Base-by-base conservation (phyloP, 495 filamentous ascomycete genomes). In the Aspergillus ostianus region DNA sequence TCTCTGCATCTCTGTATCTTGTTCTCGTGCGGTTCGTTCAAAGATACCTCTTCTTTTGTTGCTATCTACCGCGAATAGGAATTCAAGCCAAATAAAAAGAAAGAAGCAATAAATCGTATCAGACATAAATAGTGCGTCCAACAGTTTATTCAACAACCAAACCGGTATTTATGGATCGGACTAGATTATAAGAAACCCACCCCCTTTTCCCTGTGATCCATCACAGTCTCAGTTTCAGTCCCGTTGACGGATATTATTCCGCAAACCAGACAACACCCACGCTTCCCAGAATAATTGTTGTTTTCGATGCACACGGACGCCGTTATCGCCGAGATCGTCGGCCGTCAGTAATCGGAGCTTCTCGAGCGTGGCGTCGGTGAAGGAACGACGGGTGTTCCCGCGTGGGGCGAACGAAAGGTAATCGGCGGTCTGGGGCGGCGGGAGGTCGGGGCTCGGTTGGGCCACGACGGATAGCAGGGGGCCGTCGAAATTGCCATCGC, bases 281-380 rank as follows among this genome's bases (percentile, higher is more conserved):
- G 80, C 77, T 70, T 88, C 83, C 87, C 87, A 90, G 55, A 82
- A 67, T 57, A 81, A 79, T 51, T 81, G 74, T 63, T 87, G 81
- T 4, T 73, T 64, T 47, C 79, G 75, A n/a, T 63, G 71, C 2
- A 88, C 85, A 45, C 59, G 55, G 0, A 73, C 51, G 0, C 85
- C 86, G 60, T 87, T 78, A 60, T 90, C 87, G 5, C 79, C 81
- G 13, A 90, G 65, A 7, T 84, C 78, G 23, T 84, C 80, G 3
- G 69, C 73, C 17, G 68, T 71, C 13, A 74, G 57, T 1, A 46
- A 32, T 6, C 67, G 52, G 15, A 77, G 47, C 23, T 64, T 62
- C 36, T 72, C 71, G 12, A 69, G 48, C 1, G 59, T 63, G 3
- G 53, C 57, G 2, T 70, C 64, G 1, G 64, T 59, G 44, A 73